phyloP scores from a whole-genome alignment of 164 flowering plant genomes.

The Kingdonia uniflora region DNA sequence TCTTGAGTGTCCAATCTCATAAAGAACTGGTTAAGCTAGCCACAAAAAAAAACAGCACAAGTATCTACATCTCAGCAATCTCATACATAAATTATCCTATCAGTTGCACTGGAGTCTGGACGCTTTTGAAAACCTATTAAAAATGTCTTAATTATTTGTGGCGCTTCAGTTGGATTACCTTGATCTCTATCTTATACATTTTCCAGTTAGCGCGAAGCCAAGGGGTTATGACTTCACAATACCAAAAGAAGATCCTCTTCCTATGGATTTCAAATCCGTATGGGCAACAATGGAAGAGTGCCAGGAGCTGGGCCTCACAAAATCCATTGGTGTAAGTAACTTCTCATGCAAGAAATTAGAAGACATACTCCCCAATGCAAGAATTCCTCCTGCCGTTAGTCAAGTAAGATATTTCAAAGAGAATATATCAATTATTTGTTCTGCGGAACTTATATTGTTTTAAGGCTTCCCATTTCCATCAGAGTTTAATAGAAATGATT shows the following conservation, averaged over 20 bases:
- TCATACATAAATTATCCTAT: no score
- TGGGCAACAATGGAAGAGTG: slow-evolving; percentile 8
- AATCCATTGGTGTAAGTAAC: slow-evolving; percentile 9
- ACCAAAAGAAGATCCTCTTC: slow-evolving; percentile 4
- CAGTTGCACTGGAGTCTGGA: no score
- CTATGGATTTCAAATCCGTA: slow-evolving; percentile 4
- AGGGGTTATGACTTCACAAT: not conserved
- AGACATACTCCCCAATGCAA: not conserved
- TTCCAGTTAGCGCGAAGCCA: not conserved
- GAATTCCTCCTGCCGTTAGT: slow-evolving; percentile 7
- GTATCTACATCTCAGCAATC: no score
- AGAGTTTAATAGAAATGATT: no score
- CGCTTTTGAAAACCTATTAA: no score
- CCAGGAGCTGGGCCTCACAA: slow-evolving; percentile 3
- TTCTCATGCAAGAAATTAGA: slow-evolving; percentile 5
- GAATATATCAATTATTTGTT: no score
- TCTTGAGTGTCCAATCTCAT: no score
- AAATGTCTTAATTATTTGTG: no score
- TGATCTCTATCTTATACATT: slow-evolving; percentile 3
- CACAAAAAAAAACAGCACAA: no score
- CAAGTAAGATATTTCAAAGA: slow-evolving; percentile 1
- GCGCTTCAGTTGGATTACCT: slow-evolving; percentile 1
- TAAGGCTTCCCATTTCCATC: no score
- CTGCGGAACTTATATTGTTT: no score
- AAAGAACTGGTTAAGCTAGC: no score